Evolutionary conservation across 1,139 yeast genomes (phyloP), one percentile per base, ranked within the genome.

Genomic region (Meyerozyma sp.): DNA sequence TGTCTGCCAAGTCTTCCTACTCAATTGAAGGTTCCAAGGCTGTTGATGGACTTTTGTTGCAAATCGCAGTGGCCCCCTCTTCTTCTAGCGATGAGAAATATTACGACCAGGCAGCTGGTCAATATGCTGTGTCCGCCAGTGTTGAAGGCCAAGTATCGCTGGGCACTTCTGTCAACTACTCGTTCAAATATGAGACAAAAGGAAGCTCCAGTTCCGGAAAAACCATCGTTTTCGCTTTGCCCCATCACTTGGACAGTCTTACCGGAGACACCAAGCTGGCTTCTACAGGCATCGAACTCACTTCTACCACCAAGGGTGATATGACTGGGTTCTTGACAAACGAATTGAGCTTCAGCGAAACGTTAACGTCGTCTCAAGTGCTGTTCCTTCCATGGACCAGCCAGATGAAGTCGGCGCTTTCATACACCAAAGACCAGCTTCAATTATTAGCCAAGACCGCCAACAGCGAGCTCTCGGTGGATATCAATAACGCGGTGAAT

Each of bases 211-310:
- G 68, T 8, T 64, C 76, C 16, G 81, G 81, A 3, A 61, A 62
- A 8, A 72, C 85, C 9, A 63, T 84, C 40, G 62, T 84, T 3
- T 86, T 79, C 61, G 86, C 88, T 8, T 70, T 84, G 44, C 90
- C 93, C 18, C 95, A 87, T 61, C 94, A 84, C 47, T 70, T 79
- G 40, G 67, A 65, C 29, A 73, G 86, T 1, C 66, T 85, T 48
- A 58, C 71, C 26, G 46, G 65, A 2, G 58, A 59, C 3, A 68
- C 73, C 43, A 43, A 63, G 5, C 50, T 58, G 3, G 54, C 65
- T 3, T 61, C 67, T 30, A 79, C 88, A 20, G 78, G 77, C 25
- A 68, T 82, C 41, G 56, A 65, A 13, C 60, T 82, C 39, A 68
- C 70, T 30, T 81, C 90, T 0, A 72, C 83, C 26, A 77, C 85